Percentiles rank a stretch among this genome's conserved stretches.
Evolutionary conservation across 371 early-diverging fungal genomes (phyloP).

Genomic region (Sporodiniella umbellata): DNA sequence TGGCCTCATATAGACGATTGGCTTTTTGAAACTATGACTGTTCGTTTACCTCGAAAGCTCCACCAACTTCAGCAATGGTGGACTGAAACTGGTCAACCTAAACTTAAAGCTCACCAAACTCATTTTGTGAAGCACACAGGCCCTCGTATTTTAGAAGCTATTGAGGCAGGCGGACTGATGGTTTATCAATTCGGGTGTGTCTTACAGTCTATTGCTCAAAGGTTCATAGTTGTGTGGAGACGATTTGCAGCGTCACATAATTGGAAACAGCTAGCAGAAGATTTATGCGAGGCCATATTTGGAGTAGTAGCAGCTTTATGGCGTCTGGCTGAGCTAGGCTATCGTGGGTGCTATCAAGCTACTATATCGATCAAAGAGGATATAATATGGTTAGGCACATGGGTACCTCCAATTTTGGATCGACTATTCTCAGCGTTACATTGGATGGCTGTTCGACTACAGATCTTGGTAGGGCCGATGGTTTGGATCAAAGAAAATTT

Average conservation of each 20-base stretch:
- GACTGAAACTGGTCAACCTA: constrained; percentile 14
- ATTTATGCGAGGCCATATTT: constrained; percentile 8
- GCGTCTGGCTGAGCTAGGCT: constrained; percentile 12
- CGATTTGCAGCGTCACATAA: neutral
- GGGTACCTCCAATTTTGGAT: constrained; percentile 10
- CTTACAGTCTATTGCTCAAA: neutral
- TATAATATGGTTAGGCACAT: constrained; percentile 12
- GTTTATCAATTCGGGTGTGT: constrained; percentile 5
- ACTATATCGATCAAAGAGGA: constrained; percentile 15
- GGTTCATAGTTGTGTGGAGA: constrained; percentile 12
- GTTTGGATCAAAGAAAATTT: neutral
- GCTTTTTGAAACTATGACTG: constrained; percentile 33
- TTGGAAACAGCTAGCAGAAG: constrained; percentile 18
- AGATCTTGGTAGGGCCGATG: neutral
- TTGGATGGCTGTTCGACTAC: neutral
- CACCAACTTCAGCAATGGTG: constrained; percentile 23
- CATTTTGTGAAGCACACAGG: constrained; percentile 1
- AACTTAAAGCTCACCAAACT: neutral
- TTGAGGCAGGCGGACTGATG: neutral
- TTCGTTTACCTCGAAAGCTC: constrained; percentile 17
- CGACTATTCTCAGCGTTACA: neutral
- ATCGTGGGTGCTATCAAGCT: constrained; percentile 7
- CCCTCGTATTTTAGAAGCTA: constrained; percentile 1
- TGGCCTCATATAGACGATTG: constrained; percentile 35
- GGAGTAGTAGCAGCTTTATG: constrained; percentile 5